These are phyloP conservation scores for Cladophialophora chaetospira DNA, from an alignment of 2,329 filamentous ascomycete genomes.

Conservation along the genomic window DNA sequence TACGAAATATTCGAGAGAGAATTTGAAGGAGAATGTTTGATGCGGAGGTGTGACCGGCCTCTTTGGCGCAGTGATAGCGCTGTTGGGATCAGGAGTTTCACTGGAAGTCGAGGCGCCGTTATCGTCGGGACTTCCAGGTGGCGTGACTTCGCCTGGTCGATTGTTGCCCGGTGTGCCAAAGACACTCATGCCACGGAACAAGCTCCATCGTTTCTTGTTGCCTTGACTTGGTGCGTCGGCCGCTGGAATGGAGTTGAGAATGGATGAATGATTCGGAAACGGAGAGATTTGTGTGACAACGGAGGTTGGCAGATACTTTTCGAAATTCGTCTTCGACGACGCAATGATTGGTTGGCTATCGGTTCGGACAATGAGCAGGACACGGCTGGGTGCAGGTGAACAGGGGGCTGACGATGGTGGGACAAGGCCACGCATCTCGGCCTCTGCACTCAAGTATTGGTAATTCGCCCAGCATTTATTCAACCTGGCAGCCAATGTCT, in stretches of 20 bases:
- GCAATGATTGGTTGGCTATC: conserved; percentile 62
- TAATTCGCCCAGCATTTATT: conserved; percentile 78
- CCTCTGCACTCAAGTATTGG: conserved; percentile 69
- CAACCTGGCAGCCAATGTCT: conserved; percentile 67
- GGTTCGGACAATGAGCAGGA: conserved; percentile 85
- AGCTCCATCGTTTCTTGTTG: conserved; percentile 52
- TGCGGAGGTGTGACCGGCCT: conserved; percentile 47
- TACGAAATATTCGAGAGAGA: conserved; percentile 67
- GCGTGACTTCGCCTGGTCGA: conserved; percentile 47
- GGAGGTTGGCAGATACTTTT: conserved; percentile 56
- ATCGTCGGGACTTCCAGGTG: conserved; percentile 42
- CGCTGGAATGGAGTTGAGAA: conserved; percentile 37
- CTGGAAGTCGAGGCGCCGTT: not conserved
- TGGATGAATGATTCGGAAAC: conserved; percentile 41
- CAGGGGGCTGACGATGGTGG: conserved; percentile 78
- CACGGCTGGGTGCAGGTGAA: conserved; percentile 78
- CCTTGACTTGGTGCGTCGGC: conserved; percentile 31
- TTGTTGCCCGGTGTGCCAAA: conserved; percentile 49
- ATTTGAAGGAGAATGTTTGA: conserved; percentile 65
- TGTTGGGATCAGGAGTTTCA: conserved; percentile 20
- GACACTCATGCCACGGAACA: conserved; percentile 49
- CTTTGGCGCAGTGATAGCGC: conserved; percentile 35
- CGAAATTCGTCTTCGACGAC: conserved; percentile 63
- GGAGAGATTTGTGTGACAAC: conserved; percentile 36
- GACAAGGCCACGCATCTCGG: conserved; percentile 58